Conservation (phyloP, 225 moss, liverwort and hornwort species). For the Neckera pumila region DNA sequence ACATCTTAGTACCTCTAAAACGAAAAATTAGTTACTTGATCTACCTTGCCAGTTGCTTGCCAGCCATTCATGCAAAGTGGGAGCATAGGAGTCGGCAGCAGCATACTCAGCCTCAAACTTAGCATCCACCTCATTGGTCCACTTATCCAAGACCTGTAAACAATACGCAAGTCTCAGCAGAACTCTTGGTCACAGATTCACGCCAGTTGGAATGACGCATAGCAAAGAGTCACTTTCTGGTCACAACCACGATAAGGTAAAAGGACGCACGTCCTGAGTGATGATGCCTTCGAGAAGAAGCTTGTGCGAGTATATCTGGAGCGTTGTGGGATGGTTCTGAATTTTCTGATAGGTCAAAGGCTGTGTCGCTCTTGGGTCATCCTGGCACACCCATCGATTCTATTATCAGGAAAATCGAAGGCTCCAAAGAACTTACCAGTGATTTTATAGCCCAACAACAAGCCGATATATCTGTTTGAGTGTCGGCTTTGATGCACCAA, state of each 20-base stretch:
- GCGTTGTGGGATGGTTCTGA: slow-evolving; percentile 42
- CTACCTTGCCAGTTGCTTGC: slow-evolving; percentile 63
- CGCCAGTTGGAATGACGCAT: not conserved
- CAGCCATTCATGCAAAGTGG: slow-evolving; percentile 54
- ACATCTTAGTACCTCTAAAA: no score
- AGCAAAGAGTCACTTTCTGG: not conserved
- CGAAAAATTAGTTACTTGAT: not conserved
- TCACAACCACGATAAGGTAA: not conserved
- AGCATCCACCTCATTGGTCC: slow-evolving; percentile 34
- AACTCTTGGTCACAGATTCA: not conserved
- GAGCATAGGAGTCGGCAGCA: slow-evolving; percentile 47
- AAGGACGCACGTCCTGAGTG: slow-evolving; percentile 28
- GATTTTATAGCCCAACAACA: not conserved
- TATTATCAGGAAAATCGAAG: not conserved
- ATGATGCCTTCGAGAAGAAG: slow-evolving; percentile 49
- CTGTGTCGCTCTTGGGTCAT: slow-evolving; percentile 55
- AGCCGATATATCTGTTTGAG: not conserved
- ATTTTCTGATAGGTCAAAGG: slow-evolving; percentile 57
- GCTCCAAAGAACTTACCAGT: not conserved
- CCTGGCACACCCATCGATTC: slow-evolving; percentile 15
- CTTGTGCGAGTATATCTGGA: slow-evolving; percentile 37
- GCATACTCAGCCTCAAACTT: slow-evolving; percentile 44
- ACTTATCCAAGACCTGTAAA: slow-evolving; percentile 36
- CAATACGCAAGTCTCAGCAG: not conserved
- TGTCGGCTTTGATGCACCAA: not conserved